phyloP scores from a whole-genome alignment of 495 filamentous ascomycete species.

The Podospora pseudocomata region DNA sequence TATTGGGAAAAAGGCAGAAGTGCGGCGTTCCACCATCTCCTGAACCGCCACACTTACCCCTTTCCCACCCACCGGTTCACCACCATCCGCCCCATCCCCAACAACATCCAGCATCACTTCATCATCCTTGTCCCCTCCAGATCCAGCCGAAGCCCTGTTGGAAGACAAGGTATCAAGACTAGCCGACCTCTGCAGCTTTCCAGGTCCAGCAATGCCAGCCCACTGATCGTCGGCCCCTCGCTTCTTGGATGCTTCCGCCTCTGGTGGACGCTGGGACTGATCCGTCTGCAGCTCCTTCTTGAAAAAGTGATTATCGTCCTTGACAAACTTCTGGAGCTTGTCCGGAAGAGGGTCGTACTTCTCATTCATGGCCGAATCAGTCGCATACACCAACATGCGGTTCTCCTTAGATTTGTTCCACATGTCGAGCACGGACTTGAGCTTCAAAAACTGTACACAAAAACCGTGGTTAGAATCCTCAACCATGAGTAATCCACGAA shows the following conservation, averaged over 20 bases:
- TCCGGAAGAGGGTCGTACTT: constrained; percentile 35
- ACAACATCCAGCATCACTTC: constrained; percentile 27
- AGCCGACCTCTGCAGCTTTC: constrained; percentile 17
- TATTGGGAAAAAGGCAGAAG: background rate
- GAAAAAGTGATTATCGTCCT: constrained; percentile 44
- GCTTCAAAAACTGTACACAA: constrained; percentile 13
- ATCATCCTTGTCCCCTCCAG: constrained; percentile 23
- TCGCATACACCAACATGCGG: constrained; percentile 44
- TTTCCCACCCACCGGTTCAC: background rate
- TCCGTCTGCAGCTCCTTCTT: constrained; percentile 35
- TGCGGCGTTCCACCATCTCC: background rate
- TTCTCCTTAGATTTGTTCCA: constrained; percentile 30
- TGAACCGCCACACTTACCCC: background rate
- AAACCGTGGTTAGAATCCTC: constrained; percentile 29
- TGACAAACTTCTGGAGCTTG: constrained; percentile 42
- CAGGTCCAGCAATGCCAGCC: constrained; percentile 6
- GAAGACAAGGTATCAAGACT: constrained; percentile 37
- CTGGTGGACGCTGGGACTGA: constrained; percentile 12
- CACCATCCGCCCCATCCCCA: background rate
- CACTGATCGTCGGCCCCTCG: constrained; percentile 15
- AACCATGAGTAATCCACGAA: background rate
- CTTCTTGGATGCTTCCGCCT: constrained; percentile 10
- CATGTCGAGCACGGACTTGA: constrained; percentile 34
- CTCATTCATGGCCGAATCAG: constrained; percentile 37
- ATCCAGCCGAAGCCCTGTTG: constrained; percentile 32